A percentile compares a stretch with the other conserved stretches of the same genome.
phyloP scores from a whole-genome alignment of 495 filamentous ascomycete genomes.

The Sabuloglossum arenarium region DNA sequence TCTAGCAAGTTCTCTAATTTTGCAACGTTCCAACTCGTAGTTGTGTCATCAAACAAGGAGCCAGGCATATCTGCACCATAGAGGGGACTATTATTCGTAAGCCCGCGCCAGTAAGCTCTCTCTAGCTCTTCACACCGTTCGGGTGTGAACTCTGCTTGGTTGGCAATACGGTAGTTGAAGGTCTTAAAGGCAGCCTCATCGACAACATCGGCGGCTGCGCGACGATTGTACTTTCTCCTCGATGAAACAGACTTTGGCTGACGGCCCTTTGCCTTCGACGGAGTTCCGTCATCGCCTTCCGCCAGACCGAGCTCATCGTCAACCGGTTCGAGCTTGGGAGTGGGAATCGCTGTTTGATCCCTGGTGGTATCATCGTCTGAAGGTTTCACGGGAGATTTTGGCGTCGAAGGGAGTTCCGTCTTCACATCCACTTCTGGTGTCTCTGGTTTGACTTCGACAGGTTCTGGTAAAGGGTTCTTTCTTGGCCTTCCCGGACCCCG shows the following conservation, averaged over 20 bases:
- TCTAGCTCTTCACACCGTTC: slow-evolving; percentile 90
- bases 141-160: slow-evolving; percentile 62
- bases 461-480: slow-evolving; percentile 12
- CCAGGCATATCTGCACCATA: slow-evolving; percentile 96
- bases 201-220: slow-evolving; percentile 47
- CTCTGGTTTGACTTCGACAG: slow-evolving; percentile 13
- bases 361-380: not conserved
- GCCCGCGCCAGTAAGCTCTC: slow-evolving; percentile 81
- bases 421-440: slow-evolving; percentile 25
- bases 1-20: slow-evolving; percentile 86
- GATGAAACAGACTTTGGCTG: slow-evolving; percentile 40
- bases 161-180: slow-evolving; percentile 73
- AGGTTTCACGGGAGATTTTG: slow-evolving; percentile 25
- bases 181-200: slow-evolving; percentile 73
- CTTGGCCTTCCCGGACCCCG: slow-evolving; percentile 2
- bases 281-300: slow-evolving; percentile 10
- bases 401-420: slow-evolving; percentile 28
- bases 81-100: slow-evolving; percentile 83
- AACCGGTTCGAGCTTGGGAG: slow-evolving; percentile 26
- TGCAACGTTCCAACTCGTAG: slow-evolving; percentile 80
- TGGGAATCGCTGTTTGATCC: slow-evolving; percentile 19
- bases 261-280: slow-evolving; percentile 13
- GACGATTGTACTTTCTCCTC: slow-evolving; percentile 60
- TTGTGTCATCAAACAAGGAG: slow-evolving; percentile 78
- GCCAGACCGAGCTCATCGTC: slow-evolving; percentile 25